Conservation (phyloP, 106 monocot species). For the Phalaenopsis equestris region DNA sequence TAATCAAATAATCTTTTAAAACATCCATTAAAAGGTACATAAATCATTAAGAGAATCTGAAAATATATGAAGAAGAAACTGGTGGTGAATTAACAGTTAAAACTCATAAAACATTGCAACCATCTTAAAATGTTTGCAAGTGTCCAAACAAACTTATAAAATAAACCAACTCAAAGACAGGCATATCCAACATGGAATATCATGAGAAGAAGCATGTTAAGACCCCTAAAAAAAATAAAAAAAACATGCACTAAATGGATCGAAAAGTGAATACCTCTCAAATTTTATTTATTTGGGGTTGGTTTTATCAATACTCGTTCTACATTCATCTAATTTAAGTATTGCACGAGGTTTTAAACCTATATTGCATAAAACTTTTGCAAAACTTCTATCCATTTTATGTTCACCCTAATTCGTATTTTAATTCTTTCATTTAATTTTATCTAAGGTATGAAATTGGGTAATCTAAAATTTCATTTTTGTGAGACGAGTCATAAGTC, state of each 20-base stretch:
- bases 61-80: not conserved
- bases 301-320: too few relatives aligned
- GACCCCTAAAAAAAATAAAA: not conserved
- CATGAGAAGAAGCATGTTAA: not conserved
- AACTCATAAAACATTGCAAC: not conserved
- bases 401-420: too few relatives aligned
- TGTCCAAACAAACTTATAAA: not conserved
- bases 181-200: not conserved
- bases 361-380: too few relatives aligned
- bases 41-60: not conserved
- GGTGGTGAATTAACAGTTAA: not conserved
- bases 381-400: too few relatives aligned
- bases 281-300: too few relatives aligned
- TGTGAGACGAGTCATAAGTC: too few relatives aligned
- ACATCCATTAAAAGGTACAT: not conserved
- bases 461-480: too few relatives aligned
- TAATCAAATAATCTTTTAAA: not conserved
- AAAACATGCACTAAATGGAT: not conserved
- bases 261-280: not conserved
- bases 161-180: not conserved
- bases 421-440: too few relatives aligned
- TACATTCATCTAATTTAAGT: too few relatives aligned
- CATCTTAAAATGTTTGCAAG: not conserved
- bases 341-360: too few relatives aligned
- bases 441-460: too few relatives aligned